Evolutionary conservation across 192 early-diverging fungal genomes (phyloP), one percentile per base, ranked within the genome.

Genomic region (Coemansia asiatica): DNA sequence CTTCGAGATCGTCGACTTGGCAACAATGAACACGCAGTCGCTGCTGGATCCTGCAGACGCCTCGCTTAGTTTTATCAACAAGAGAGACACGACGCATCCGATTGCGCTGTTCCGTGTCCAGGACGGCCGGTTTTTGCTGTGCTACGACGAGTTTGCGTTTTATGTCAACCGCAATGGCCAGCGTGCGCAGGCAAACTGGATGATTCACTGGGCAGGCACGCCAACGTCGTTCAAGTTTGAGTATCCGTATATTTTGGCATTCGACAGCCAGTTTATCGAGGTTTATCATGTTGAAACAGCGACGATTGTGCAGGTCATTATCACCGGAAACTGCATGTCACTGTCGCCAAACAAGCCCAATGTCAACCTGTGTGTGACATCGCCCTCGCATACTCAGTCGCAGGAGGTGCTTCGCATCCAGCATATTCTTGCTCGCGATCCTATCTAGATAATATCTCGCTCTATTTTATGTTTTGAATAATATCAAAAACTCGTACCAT

Each of bases 101-200:
- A 87, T 95, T 53, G 86, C 90, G 2, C 86, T 96, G 53, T 96
- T 93, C 79, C 84, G 92, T 27, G 82, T 94, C 51, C 82, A 83
- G 3, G 81, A 89, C 33, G 89, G 90, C 6, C 84, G 91, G 66
- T 94, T 94, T 71, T 66, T 98, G 35, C 83, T 98, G 25, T 96
- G 94, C 74, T 98, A 98, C 74, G 91, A 95, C 83, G 94, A 94
- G 75, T 89, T 94, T 75, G 92, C 89, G 3, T 97, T 98, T 67
- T 97, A 89, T 69, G 90, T 98, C 44, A 91, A 97, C 76, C 89
- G 90, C 65, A 86, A 88, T 66, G 96, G 96, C 49, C 83, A 88
- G 53, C 78, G 92, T 26, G 76, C 90, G 28, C 74, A 90, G 27
- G 70, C 81, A 6, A 87, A 93, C 63, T 92, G 88, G 89, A 83